Conservation (phyloP, 2,329 filamentous ascomycete genomes). For the Fusarium metavorans region DNA sequence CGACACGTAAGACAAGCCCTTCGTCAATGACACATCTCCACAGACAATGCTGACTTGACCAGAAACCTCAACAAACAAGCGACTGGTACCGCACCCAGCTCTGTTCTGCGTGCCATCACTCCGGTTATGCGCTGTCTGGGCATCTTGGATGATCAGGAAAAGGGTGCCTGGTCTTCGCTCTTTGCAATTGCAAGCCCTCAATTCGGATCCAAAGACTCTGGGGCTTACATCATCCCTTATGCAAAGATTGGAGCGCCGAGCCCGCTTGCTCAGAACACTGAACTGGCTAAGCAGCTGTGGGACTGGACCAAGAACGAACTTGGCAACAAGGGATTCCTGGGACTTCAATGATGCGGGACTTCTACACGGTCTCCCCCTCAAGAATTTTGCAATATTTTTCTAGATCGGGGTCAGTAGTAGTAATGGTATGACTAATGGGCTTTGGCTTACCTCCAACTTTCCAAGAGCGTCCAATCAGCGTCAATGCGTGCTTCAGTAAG, state of each 20-base stretch:
- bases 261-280: neutral
- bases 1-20: neutral
- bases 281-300: neutral
- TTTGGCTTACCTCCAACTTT: neutral
- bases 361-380: neutral
- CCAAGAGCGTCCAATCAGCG: neutral
- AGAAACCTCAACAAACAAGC: constrained; percentile 1
- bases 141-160: neutral
- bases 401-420: neutral
- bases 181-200: neutral
- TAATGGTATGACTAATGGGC: no score
- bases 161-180: neutral
- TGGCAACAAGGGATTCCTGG: neutral
- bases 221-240: neutral
- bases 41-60: neutral
- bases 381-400: neutral
- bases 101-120: neutral
- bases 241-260: neutral
- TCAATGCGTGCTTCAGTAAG: neutral
- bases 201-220: neutral
- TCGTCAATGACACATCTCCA: neutral
- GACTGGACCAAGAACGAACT: neutral
- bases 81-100: neutral
- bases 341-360: neutral
- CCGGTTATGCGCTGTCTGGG: neutral